Base-by-base conservation (phyloP, 2,329 filamentous ascomycete species). In the Falciphora oryzae region DNA sequence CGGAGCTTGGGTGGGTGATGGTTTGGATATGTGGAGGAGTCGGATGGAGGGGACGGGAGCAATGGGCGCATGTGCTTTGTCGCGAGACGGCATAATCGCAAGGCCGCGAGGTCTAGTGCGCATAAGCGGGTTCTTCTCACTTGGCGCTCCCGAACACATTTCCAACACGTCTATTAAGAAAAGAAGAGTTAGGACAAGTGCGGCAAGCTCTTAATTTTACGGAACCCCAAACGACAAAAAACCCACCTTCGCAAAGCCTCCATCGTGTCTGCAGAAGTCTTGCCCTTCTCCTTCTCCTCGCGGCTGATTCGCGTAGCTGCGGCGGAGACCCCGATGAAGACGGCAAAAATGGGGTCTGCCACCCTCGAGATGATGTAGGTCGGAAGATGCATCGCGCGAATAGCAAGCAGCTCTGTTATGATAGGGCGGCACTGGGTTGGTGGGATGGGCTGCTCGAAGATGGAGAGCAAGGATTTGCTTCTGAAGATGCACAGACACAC, bases 351-450 rank as follows among this genome's bases (percentile, higher is more conserved):
- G 25, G 85, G 85, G 67, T 87, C 85, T 25, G 80, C 83, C 10
- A 80, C 78, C 70, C 79, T 78, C n/a, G 84, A 86, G 65, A 87
- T 85, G 67, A 87, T 86, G 71, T 86, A 87, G 2, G 82, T 80
- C 6, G 83, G 82, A 28, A 79, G 75, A 67, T 83, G 74, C 84
- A 86, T 86, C 16, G 31, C 14, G 35, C n/a, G 25, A 27, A 7
- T 14, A 18, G n/a, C 14, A 10, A 8, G 59, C 29, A 29, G n/a
- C n/a, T 16, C 57, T n/a, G 25, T 10, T 2, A 14, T n/a, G 8
- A 32, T 5, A 32, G 11, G 32, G 5, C 32, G 32, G 32, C 6
- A 32, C 32, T 5, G 32, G 32, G 4, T 2, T n/a, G 44, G 2
- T 53, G 44, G 18, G 44, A 22, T 11, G 44, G 22, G 6, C 13